Evolutionary conservation across 805 yeast genomes (phyloP).

Genomic region (Candida loeiensis): DNA sequence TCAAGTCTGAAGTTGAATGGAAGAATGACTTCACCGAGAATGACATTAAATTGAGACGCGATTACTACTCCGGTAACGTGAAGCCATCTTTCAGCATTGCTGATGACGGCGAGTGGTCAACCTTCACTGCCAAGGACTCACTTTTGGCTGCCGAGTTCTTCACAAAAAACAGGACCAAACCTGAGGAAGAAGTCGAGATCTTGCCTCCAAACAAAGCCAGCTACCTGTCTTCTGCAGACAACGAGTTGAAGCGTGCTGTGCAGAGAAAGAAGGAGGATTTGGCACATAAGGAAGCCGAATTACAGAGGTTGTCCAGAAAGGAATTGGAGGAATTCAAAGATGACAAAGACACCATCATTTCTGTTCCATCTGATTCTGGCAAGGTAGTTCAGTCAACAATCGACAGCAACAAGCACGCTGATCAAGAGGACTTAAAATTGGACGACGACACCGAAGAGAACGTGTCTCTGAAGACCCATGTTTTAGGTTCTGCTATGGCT

Average conservation of each 20-base stretch:
- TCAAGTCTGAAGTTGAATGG: constrained; percentile 33
- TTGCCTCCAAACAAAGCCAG: constrained; percentile 10
- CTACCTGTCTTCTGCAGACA: constrained; percentile 13
- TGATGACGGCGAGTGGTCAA: constrained; percentile 24
- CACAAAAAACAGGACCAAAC: background rate
- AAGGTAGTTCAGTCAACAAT: constrained; percentile 26
- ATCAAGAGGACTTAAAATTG: background rate
- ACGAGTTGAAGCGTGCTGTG: constrained; percentile 10
- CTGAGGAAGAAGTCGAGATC: constrained; percentile 5
- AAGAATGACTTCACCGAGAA: constrained; percentile 30
- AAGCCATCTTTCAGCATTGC: constrained; percentile 16
- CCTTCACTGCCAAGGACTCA: constrained; percentile 10
- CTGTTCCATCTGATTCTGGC: constrained; percentile 13
- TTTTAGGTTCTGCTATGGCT: background rate
- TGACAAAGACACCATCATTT: constrained; percentile 16
- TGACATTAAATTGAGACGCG: constrained; percentile 36
- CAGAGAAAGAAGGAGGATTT: constrained; percentile 15
- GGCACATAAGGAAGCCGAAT: constrained; percentile 21
- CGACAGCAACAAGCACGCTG: constrained; percentile 34
- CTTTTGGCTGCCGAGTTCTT: constrained; percentile 2
- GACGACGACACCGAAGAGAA: constrained; percentile 1
- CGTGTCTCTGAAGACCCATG: constrained; percentile 1
- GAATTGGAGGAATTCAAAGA: constrained; percentile 17
- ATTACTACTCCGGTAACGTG: constrained; percentile 24
- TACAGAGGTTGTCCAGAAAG: constrained; percentile 16